Percentiles rank a stretch among this genome's conserved stretches.
These are phyloP conservation scores for Dillenia suffruticosa DNA, from an alignment of 164 flowering plant genomes.

Conservation along the genomic window DNA sequence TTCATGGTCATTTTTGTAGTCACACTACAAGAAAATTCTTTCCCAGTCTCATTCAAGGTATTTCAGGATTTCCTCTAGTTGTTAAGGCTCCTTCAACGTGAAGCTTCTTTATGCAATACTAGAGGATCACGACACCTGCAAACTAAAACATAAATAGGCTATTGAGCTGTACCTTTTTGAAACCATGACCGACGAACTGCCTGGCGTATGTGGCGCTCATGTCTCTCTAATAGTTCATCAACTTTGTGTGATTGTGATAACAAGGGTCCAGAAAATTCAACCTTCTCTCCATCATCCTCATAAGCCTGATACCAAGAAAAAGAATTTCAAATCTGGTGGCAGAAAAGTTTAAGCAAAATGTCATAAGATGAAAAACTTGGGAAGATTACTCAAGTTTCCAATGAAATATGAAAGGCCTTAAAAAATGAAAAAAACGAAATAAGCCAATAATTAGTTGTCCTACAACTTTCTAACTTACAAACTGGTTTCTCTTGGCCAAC, in stretches of 20 bases:
- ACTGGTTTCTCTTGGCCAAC: conserved; percentile 37
- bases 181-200: conserved; percentile 88
- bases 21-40: no score
- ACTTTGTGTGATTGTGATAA: conserved; percentile 69
- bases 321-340: background rate
- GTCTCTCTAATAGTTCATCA: conserved; percentile 78
- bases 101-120: no score
- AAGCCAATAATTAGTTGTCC: background rate
- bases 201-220: conserved; percentile 87
- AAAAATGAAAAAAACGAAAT: background rate
- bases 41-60: no score
- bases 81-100: no score
- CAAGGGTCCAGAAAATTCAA: conserved; percentile 94
- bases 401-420: no score
- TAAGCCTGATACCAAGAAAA: conserved; percentile 31
- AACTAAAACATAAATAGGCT: no score
- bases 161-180: conserved; percentile 57
- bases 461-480: conserved; percentile 40
- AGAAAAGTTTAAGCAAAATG: background rate
- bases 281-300: conserved; percentile 62
- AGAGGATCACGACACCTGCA: no score
- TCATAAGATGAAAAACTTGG: no score
- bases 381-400: no score
- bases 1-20: no score
- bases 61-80: no score